A percentile compares a stretch with the other conserved stretches of the same genome.
phyloP scores from a whole-genome alignment of 495 filamentous ascomycete species.

The Penicillium alfredii region DNA sequence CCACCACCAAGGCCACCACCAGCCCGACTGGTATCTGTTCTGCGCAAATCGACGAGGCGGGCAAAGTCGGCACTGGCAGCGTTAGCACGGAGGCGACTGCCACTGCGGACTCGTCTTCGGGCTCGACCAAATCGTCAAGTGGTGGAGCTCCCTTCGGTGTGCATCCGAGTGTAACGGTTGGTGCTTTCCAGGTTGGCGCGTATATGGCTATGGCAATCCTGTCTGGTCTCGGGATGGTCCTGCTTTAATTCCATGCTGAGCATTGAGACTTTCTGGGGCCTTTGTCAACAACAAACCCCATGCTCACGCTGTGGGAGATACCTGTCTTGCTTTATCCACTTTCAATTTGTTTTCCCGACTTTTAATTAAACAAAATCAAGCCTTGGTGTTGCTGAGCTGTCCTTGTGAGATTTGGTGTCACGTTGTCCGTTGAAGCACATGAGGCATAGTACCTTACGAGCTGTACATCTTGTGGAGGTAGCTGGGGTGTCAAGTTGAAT shows the following conservation, averaged over 20 bases:
- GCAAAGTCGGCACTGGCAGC: slow-evolving; percentile 56
- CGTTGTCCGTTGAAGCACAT: too few species aligned
- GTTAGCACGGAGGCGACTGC: slow-evolving; percentile 51
- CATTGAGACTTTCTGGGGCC: too few species aligned
- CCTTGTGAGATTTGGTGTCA: too few species aligned
- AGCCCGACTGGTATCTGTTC: slow-evolving; percentile 48
- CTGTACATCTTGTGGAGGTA: too few species aligned
- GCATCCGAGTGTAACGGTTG: slow-evolving; percentile 34
- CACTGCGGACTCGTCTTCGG: slow-evolving; percentile 32
- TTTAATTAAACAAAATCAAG: too few species aligned
- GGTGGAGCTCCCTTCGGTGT: slow-evolving; percentile 31
- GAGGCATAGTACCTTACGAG: too few species aligned
- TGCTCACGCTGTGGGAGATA: too few species aligned
- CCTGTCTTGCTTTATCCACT: too few species aligned
- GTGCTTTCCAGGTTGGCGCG: slow-evolving; percentile 55
- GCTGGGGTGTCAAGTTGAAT: too few species aligned
- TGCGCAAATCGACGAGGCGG: slow-evolving; percentile 54
- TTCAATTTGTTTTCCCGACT: too few species aligned
- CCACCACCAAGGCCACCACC: slow-evolving; percentile 44
- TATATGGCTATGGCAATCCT: slow-evolving; percentile 59
- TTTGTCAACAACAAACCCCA: too few species aligned
- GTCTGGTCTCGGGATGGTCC: slow-evolving; percentile 66
- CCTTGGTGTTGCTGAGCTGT: too few species aligned
- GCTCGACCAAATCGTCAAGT: slow-evolving; percentile 31
- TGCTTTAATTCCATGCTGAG: slow-evolving; percentile 65